These are phyloP conservation scores for Carpinus fangiana DNA, from an alignment of 306 rosid species.

Conservation along the genomic window DNA sequence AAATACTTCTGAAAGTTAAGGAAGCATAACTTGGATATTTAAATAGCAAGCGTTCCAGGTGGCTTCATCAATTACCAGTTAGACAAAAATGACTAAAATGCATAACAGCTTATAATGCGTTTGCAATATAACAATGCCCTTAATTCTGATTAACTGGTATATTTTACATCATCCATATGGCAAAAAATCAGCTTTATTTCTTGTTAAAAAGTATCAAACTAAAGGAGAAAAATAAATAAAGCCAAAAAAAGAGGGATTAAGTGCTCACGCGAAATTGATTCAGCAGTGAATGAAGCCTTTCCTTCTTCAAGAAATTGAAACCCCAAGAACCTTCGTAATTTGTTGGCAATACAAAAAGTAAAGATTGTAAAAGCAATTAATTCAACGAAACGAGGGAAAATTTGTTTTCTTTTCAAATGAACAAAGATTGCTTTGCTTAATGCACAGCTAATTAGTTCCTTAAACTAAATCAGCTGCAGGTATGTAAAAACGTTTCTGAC, in stretches of 20 bases:
- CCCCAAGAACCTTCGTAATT: conserved; percentile 70
- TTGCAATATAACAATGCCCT: neutral
- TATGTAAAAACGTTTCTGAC: neutral
- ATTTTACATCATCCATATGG: neutral
- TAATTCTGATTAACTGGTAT: neutral
- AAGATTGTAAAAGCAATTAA: neutral
- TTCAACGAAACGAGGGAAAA: neutral
- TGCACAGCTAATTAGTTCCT: neutral
- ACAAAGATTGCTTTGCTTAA: neutral
- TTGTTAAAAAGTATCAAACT: conserved; percentile 1
- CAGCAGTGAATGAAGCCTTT: conserved; percentile 42
- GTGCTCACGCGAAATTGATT: conserved; percentile 57
- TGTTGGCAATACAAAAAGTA: conserved; percentile 19
- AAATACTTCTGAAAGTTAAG: neutral
- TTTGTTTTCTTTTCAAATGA: neutral
- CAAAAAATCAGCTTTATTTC: neutral
- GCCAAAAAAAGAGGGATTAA: conserved; percentile 18
- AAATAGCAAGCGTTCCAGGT: neutral
- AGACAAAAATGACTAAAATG: neutral
- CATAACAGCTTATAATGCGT: neutral
- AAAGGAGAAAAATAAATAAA: conserved; percentile 4
- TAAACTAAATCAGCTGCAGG: neutral
- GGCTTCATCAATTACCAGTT: neutral
- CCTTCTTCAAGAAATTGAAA: conserved; percentile 69
- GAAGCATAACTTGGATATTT: neutral